Base-by-base conservation (phyloP, 495 filamentous ascomycete species). In the Penicillium tannophilum region DNA sequence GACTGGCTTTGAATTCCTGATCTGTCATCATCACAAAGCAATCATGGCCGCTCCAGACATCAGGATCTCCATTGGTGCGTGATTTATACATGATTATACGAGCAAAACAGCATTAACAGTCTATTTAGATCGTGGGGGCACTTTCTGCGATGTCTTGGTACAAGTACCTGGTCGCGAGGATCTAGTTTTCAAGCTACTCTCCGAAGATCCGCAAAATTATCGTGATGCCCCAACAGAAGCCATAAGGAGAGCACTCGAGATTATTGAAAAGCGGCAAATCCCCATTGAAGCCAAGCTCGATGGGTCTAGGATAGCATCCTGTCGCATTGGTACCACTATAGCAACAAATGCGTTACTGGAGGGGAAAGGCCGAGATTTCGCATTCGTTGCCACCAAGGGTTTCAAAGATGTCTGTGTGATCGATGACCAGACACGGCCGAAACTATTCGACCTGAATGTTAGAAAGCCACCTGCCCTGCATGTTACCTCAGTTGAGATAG, bases 151-250 rank as follows among this genome's bases (percentile, higher is more conserved):
- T 46, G 62, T 62, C 26, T 46, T 64, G 11, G 63, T 52, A 26
- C 56, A 57, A 26, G 52, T 52, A 1, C 31, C 53, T 23, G 48
- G 48, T 7, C 76, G 73, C 63, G 39, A 49, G 12, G 55, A 63
- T 33, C 72, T 90, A 23, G 81, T 92, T 33, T 87, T 93, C 74
- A 93, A 93, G 66, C 75, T 93, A 1, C 81, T 92, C 7, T 91
- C 88, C 8, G 86, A 89, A 52, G 90, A 92, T 64, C 89, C 90
- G 30, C 76, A 81, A 30, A 92, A 93, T 73, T 92, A 93, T 63
- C 74, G 78, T 16, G 90, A 93, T 76, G 90, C 90, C 10, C 90
- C 90, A 5, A 80, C 89, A 19, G 90, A 93, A 69, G 92, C 88
- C 42, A 95, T 95, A 68, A 83, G 63, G 4, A 85, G 92, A 39